Evolutionary conservation across 2,329 filamentous ascomycete species (phyloP).

Genomic region (Nakataea oryzae): DNA sequence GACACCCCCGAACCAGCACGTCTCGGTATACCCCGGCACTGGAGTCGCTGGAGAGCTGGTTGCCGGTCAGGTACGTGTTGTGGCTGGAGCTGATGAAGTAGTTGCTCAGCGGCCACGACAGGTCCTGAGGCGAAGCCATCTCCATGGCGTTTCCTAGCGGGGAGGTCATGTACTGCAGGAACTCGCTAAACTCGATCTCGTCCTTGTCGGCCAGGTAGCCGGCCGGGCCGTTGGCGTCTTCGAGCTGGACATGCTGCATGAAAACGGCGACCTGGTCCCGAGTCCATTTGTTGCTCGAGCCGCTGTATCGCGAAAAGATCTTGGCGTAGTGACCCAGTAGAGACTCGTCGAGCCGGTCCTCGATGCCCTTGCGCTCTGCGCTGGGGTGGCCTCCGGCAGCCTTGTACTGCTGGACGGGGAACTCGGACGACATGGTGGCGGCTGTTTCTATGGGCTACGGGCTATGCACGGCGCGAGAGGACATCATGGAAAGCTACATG

Average conservation of each 20-base stretch:
- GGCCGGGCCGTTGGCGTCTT: constrained; percentile 23
- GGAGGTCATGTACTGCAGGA: constrained; percentile 46
- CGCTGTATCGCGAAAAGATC: background rate
- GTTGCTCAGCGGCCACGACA: constrained; percentile 73
- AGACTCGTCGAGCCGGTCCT: background rate
- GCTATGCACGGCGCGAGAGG: no score
- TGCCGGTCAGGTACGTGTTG: constrained; percentile 86
- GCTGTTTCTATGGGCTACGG: no score
- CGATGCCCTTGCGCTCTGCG: background rate
- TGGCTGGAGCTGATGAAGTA: constrained; percentile 94
- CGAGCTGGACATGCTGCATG: constrained; percentile 32
- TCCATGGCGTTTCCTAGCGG: constrained; percentile 30
- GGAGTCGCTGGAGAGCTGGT: constrained; percentile 77
- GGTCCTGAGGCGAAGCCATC: constrained; percentile 31
- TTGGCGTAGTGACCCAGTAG: background rate
- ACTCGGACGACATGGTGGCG: background rate
- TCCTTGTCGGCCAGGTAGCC: constrained; percentile 15
- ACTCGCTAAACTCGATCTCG: constrained; percentile 33
- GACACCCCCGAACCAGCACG: constrained; percentile 72
- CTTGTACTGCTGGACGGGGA: background rate
- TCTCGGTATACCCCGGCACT: constrained; percentile 83
- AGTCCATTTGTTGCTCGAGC: constrained; percentile 29
- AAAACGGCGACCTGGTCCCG: constrained; percentile 33
- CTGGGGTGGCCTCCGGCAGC: background rate
- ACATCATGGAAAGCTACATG: no score